Conservation (phyloP, 371 early-diverging fungal species). For the Cokeromyces recurvatus region DNA sequence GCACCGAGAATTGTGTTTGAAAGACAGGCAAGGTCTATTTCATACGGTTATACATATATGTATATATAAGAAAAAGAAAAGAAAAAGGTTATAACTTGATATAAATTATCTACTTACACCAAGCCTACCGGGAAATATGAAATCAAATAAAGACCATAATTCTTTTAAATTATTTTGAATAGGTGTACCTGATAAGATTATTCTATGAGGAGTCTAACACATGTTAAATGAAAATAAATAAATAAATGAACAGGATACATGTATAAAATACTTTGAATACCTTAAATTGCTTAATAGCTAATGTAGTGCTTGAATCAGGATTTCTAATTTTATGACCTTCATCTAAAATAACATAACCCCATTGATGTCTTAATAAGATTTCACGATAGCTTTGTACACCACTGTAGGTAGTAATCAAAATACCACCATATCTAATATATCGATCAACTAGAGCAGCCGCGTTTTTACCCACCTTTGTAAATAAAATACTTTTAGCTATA, state of each 20-base stretch:
- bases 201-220: slow-evolving; percentile 73
- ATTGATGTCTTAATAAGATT: slow-evolving; percentile 62
- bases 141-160: slow-evolving; percentile 97
- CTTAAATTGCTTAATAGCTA: slow-evolving; percentile 79
- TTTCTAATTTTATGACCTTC: slow-evolving; percentile 99
- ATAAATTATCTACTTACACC: slow-evolving; percentile 73
- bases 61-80: not conserved
- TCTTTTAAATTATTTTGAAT: slow-evolving; percentile 98
- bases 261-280: slow-evolving; percentile 9
- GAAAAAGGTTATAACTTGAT: not conserved
- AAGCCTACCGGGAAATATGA: slow-evolving; percentile 90
- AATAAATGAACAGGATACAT: no score
- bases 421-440: slow-evolving; percentile 55
- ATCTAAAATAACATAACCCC: slow-evolving; percentile 94
- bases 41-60: not conserved
- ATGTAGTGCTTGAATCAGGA: slow-evolving; percentile 86
- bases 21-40: slow-evolving; percentile 83
- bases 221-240: not conserved
- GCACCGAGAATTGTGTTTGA: slow-evolving; percentile 85
- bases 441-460: slow-evolving; percentile 33
- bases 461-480: slow-evolving; percentile 34
- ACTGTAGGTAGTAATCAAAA: slow-evolving; percentile 86
- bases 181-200: slow-evolving; percentile 96
- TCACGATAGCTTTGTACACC: slow-evolving; percentile 72
- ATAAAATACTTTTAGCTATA: slow-evolving; percentile 14